A percentile compares a stretch with the other conserved stretches of the same genome.
Evolutionary conservation across 2,329 filamentous ascomycete species (phyloP).

Genomic region (Ophiostoma populinum): DNA sequence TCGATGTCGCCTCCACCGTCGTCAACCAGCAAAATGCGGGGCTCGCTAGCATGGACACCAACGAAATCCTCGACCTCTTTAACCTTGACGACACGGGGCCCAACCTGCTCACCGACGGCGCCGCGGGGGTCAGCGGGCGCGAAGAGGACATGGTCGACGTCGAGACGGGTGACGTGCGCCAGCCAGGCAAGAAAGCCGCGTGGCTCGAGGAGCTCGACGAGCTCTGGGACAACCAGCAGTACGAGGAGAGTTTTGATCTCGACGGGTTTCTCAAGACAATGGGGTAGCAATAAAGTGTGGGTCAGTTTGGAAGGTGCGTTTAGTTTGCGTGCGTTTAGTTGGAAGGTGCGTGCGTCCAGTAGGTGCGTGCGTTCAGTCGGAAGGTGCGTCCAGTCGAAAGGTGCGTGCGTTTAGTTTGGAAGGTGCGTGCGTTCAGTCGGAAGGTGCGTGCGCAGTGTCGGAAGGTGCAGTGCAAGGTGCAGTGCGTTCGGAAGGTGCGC

Average conservation of each 20-base stretch:
- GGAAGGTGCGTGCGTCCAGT: too few relatives aligned
- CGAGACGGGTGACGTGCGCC: conserved; percentile 76
- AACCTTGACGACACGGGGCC: conserved; percentile 69
- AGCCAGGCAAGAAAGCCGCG: conserved; percentile 83
- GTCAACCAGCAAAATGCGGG: conserved; percentile 98
- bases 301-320: too few relatives aligned
- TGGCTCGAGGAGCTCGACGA: conserved; percentile 92
- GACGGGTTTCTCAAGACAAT: conserved; percentile 92
- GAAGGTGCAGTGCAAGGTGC: too few relatives aligned
- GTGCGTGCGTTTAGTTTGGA: too few relatives aligned
- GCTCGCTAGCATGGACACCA: conserved; percentile 88
- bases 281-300: too few relatives aligned
- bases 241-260: conserved; percentile 94
- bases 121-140: conserved; percentile 26
- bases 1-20: conserved; percentile 92
- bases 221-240: conserved; percentile 93
- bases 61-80: conserved; percentile 94
- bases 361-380: too few relatives aligned
- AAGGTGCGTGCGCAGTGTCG: too few relatives aligned
- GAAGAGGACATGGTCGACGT: conserved; percentile 85
- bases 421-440: too few relatives aligned
- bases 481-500: too few relatives aligned
- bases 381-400: too few relatives aligned
- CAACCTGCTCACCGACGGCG: conserved; percentile 32
- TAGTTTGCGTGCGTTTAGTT: too few relatives aligned